Base-by-base conservation (phyloP, 345 rosid species). In the Toxicodendron radicans region DNA sequence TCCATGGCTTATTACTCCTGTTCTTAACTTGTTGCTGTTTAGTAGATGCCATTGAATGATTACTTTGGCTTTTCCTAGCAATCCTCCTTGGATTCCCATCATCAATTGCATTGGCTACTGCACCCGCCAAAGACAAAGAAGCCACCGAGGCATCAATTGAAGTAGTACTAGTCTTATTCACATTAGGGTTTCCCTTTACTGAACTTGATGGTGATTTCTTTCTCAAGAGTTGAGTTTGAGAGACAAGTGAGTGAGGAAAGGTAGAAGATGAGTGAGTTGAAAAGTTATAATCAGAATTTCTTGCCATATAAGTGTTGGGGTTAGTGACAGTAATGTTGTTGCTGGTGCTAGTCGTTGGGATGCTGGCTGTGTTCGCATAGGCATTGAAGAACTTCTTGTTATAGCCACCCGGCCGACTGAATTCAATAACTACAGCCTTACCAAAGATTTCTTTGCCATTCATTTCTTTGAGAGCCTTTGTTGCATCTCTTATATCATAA, bases 341-440 rank as follows among this genome's bases (percentile, higher is more conserved):
- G 70, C 64, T 0, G 81, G 56, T 4, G 7, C 43, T 38, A 48
- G 75, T 4, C 58, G 71, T 1, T 52, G 75, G 0, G 43, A 76
- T 1, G 58, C 70, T 2, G 75, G 41, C 14, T 62, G 18, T 51
- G 70, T 53, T 61, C 68, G 78, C 6, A 59, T 43, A 12, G 61
- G 79, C 76, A 51, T 84, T 79, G 59, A 85, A 83, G 83, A 85
- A 83, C 76, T 75, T 91, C 77, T 79, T 85, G 63, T 72, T 73
- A 45, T 76, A 79, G 51, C 99, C 99, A 24, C 98, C 99, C 8
- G 99, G 98, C 6, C 99, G 94, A 60, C 98, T 92, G 64, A 91
- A 92, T 56, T 93, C 93, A 24, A 95, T 83, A 0, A 84, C 79
- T 24, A 95, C 81, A 3, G 74, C 82, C 73, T 79, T 84, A 2